These are phyloP conservation scores for Alternaria triticimaculans DNA, from an alignment of 2,329 filamentous ascomycete genomes.

Conservation along the genomic window DNA sequence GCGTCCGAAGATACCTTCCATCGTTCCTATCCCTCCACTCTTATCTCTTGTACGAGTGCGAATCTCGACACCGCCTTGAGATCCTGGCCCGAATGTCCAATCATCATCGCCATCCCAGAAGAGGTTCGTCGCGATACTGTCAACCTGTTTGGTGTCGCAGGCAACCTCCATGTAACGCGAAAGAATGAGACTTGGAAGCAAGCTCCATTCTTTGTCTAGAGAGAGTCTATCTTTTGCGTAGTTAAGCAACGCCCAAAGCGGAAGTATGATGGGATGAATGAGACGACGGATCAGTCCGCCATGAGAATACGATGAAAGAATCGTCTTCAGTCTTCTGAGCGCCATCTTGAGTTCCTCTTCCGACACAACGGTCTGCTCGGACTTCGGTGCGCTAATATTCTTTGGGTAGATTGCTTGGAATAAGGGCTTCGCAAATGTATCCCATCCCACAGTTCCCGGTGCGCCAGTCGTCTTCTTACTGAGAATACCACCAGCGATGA, in stretches of 20 bases:
- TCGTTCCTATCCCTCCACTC: slow-evolving; percentile 71
- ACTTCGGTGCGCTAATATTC: slow-evolving; percentile 33
- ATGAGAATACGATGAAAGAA: slow-evolving; percentile 70
- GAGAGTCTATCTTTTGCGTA: slow-evolving; percentile 52
- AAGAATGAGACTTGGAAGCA: slow-evolving; percentile 33
- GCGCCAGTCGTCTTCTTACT: slow-evolving; percentile 69
- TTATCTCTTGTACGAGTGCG: slow-evolving; percentile 74
- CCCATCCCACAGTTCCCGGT: slow-evolving; percentile 68
- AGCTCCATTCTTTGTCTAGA: slow-evolving; percentile 35
- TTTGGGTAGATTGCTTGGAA: slow-evolving; percentile 57
- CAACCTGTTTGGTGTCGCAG: slow-evolving; percentile 59
- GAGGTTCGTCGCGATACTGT: slow-evolving; percentile 60
- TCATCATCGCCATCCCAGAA: slow-evolving; percentile 59
- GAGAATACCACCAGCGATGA: slow-evolving; percentile 71
- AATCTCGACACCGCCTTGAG: slow-evolving; percentile 61
- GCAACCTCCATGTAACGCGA: slow-evolving; percentile 62
- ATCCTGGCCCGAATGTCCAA: slow-evolving; percentile 62
- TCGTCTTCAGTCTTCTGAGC: slow-evolving; percentile 61
- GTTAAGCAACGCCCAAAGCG: slow-evolving; percentile 68
- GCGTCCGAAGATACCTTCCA: slow-evolving; percentile 67
- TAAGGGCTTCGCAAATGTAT: slow-evolving; percentile 65
- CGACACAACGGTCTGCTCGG: slow-evolving; percentile 57
- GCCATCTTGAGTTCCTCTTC: slow-evolving; percentile 58
- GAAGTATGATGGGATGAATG: slow-evolving; percentile 63
- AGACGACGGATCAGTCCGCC: slow-evolving; percentile 69